phyloP scores from a whole-genome alignment of 179 eudicot genomes.

The Silene vulgaris region DNA sequence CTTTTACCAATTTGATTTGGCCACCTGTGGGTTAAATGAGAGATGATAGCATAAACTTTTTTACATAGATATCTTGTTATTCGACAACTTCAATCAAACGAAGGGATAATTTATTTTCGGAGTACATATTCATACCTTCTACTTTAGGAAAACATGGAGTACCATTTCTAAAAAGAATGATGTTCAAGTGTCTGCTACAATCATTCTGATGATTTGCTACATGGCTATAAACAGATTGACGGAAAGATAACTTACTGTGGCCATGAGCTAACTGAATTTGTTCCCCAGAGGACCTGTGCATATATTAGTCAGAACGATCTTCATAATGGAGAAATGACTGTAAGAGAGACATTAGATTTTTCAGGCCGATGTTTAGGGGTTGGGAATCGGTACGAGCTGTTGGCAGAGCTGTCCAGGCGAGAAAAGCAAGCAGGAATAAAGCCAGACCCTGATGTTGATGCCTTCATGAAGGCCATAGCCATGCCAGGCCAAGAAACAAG shows the following conservation, averaged over 20 bases:
- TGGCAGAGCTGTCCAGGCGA: slow-evolving; percentile 48
- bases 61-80: background rate
- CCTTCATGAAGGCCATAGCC: slow-evolving; percentile 52
- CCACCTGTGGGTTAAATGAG: background rate
- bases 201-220: background rate
- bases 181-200: background rate
- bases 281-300: slow-evolving; percentile 33
- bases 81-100: background rate
- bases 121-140: background rate
- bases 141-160: background rate
- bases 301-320: slow-evolving; percentile 36
- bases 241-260: slow-evolving; percentile 50
- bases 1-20: background rate
- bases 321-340: slow-evolving; percentile 33
- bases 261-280: slow-evolving; percentile 39
- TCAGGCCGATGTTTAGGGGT: slow-evolving; percentile 49
- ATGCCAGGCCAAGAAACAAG: slow-evolving; percentile 33
- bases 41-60: background rate
- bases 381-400: slow-evolving; percentile 30
- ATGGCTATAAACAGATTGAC: slow-evolving; percentile 27
- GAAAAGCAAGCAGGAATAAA: slow-evolving; percentile 50
- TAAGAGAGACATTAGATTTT: slow-evolving; percentile 49
- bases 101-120: background rate
- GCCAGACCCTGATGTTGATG: slow-evolving; percentile 60
- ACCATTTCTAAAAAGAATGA: background rate